Evolutionary conservation across 1,284 basidiomycete species (phyloP), one percentile per base, ranked within the genome.

Genomic region (Wallemia ichthyophaga): DNA sequence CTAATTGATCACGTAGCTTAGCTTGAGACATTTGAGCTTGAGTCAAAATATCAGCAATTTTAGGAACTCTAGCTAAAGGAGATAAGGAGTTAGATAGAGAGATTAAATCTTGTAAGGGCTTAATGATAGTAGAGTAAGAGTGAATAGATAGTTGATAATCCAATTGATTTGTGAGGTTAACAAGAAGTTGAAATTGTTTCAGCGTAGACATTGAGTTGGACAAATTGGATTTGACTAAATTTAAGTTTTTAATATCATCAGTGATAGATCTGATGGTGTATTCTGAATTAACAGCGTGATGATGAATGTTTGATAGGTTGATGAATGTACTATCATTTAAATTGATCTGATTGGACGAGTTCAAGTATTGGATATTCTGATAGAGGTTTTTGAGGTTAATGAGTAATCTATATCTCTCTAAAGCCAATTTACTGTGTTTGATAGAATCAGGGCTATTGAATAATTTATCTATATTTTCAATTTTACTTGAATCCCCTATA

Each of bases 221-320:
- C 56, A 92, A 75, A 67, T 98, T 96, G 71, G 81, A 82, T 75
- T 99, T 98, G 27, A 89, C 91, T 28, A 85, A 73, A 68, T 98
- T 94, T 28, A 99, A 75, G 3, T 83, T 79, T 68, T 95, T 88
- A 60, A 99, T 96, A 69, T 99, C 94, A 64, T 86, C 82, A 2
- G 94, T 99, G 65, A 98, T 94, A 62, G 87, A 81, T 61, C 84
- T 78, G 31, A 98, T 94, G 57, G 95, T 87, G 1, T 85, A 86
- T 68, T 98, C 92, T 13, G 87, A 89, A 69, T 95, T 89, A 0
- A 85, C 84, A 0, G 89, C 87, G 69, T 95, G 92, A 69, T 94
- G 88, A 32, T 87, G 78, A 64, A 96, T 95, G 59, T 82, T 80
- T 25, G 83, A 86, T 78, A 95, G 28, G 28, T 31, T 31, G 7